A percentile compares a stretch with the other conserved stretches of the same genome.
Conservation (phyloP, 371 early-diverging fungal species). For the Capillidium heterosporum region DNA sequence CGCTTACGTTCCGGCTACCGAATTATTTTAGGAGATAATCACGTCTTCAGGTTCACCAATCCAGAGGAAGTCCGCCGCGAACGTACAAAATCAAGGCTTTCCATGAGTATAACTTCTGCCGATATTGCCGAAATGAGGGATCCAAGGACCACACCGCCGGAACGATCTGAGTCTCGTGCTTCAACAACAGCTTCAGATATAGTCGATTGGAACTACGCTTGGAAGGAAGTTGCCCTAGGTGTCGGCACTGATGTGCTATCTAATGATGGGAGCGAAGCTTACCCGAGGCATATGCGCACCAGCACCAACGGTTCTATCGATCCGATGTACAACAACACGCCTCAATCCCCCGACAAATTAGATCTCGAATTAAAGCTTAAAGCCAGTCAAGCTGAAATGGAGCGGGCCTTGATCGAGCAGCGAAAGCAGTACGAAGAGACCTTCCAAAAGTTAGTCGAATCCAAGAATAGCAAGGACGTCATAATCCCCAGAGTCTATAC, state of each 20-base stretch:
- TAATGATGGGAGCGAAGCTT: conserved; percentile 25
- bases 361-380: conserved; percentile 18
- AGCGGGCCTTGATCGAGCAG: conserved; percentile 21
- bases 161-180: conserved; percentile 29
- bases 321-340: background rate
- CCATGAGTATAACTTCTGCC: conserved; percentile 6
- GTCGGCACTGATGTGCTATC: conserved; percentile 20
- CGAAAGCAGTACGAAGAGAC: conserved; percentile 20
- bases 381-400: conserved; percentile 27
- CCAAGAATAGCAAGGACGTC: conserved; percentile 7
- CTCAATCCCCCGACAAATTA: conserved; percentile 15
- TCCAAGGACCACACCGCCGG: conserved; percentile 8
- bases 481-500: conserved; percentile 14
- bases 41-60: conserved; percentile 70
- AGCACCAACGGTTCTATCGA: conserved; percentile 19
- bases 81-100: conserved; percentile 16
- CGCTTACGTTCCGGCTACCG: conserved; percentile 55
- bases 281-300: conserved; percentile 21
- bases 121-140: conserved; percentile 9
- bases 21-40: conserved; percentile 63
- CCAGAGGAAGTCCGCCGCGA: conserved; percentile 69
- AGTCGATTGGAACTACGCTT: conserved; percentile 64
- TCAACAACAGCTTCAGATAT: conserved; percentile 28
- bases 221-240: conserved; percentile 37
- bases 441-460: conserved; percentile 20